Conservation (phyloP, 2,329 filamentous ascomycete species). For the Monosporascus sp. region DNA sequence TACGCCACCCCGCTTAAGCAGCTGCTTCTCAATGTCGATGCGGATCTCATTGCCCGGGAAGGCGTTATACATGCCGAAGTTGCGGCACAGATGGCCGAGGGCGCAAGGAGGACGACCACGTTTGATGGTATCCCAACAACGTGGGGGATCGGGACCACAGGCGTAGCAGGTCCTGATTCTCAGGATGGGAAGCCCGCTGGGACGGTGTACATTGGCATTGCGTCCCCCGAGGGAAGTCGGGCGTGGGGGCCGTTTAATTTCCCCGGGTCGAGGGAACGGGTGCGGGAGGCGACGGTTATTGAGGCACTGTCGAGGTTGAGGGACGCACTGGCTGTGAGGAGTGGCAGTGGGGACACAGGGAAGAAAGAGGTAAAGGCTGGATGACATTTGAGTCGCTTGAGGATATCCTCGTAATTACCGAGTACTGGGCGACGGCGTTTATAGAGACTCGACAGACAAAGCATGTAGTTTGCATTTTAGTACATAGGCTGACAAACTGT, state of each 20-base stretch:
- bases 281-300: constrained; percentile 16
- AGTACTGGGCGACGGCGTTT: too few relatives aligned
- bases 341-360: neutral
- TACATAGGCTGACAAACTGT: too few relatives aligned
- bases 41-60: constrained; percentile 14
- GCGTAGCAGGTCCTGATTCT: constrained; percentile 18
- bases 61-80: constrained; percentile 20
- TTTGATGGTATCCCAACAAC: constrained; percentile 9
- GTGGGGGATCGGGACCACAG: constrained; percentile 21
- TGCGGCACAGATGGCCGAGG: constrained; percentile 16
- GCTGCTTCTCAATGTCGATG: constrained; percentile 19
- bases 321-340: constrained; percentile 1
- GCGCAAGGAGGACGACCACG: constrained; percentile 7
- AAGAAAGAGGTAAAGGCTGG: too few relatives aligned
- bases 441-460: too few relatives aligned
- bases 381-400: too few relatives aligned
- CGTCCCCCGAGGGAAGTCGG: constrained; percentile 4
- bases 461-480: too few relatives aligned
- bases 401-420: too few relatives aligned
- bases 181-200: constrained; percentile 21
- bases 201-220: constrained; percentile 17
- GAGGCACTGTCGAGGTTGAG: constrained; percentile 2
- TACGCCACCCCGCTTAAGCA: constrained; percentile 26
- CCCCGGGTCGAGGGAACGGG: constrained; percentile 11
- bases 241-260: constrained; percentile 18